Evolutionary conservation across 192 early-diverging fungal species (phyloP), one percentile per base, ranked within the genome.

Genomic region (Obelidium mucronatum): DNA sequence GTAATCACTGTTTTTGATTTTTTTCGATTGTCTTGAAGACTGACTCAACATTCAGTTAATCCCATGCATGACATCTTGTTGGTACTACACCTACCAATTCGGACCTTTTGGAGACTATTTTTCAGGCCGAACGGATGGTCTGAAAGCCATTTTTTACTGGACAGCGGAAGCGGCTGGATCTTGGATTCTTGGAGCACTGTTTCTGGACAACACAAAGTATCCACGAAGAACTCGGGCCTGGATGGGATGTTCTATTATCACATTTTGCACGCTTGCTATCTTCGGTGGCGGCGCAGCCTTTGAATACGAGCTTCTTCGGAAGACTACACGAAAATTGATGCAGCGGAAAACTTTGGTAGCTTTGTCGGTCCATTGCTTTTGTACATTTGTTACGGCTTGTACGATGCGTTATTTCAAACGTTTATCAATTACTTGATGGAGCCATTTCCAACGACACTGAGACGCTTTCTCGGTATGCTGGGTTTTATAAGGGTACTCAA

Each of bases 401-500:
- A 83, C 67, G 94, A 96, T 78, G 90, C 94, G 31, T 86, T 94
- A 62, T 94, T 90, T 84, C 94, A 96, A 84, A 88, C 86, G 70
- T 89, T 85, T 34, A 79, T 83, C 0, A 95, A 95, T 88, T 96
- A 93, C 93, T 72, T 96, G 34, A 90, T 96, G 94, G 93, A 13
- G 87, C 94, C 51, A 80, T 94, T 71, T 90, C 92, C 5, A 95
- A 95, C 80, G 91, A 96, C 79, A 83, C 87, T 71, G 87, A 88
- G 31, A 68, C 67, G 1, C 33, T 68, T 30, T 77, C 75, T 24
- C 39, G 65, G 19, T 78, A 56, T 37, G 87, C 88, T 58, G 94
- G 94, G 4, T 94, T 93, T 84, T 96, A 95, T 90, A 96, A 96
- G 89, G 92, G 91, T 60, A 91, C 95, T 62, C 94, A 96, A 86